Conservation (phyloP, 495 filamentous ascomycete genomes). For the Tuber borchii region DNA sequence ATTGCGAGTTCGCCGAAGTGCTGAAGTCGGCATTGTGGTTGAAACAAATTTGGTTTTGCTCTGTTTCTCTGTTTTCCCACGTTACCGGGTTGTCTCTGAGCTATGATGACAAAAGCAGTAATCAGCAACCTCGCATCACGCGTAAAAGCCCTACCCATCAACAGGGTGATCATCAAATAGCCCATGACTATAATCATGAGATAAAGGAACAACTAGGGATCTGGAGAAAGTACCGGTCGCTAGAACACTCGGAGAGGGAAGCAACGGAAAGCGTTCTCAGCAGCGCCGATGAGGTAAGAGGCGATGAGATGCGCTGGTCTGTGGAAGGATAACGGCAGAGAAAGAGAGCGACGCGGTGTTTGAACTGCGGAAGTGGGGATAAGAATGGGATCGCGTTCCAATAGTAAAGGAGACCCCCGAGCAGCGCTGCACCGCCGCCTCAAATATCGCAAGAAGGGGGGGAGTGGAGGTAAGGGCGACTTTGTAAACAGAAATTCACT, state of each 20-base stretch:
- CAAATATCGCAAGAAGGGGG: not conserved
- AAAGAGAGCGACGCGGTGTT: not conserved
- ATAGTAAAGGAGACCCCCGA: not conserved
- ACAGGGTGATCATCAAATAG: conserved; percentile 11
- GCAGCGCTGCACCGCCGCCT: not conserved
- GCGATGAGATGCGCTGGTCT: conserved; percentile 2
- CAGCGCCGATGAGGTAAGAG: not conserved
- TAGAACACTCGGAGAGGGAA: not conserved
- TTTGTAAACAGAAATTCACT: not conserved
- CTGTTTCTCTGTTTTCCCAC: conserved; percentile 6
- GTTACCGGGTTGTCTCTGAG: conserved; percentile 21
- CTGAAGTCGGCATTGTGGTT: conserved; percentile 36
- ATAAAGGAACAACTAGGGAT: not conserved
- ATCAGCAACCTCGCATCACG: conserved; percentile 38
- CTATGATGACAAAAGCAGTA: conserved; percentile 15
- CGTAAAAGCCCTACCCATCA: conserved; percentile 28
- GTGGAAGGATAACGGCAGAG: conserved; percentile 2
- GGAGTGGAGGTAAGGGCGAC: not conserved
- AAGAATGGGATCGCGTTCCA: not conserved
- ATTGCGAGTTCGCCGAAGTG: conserved; percentile 36
- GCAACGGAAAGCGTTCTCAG: not conserved
- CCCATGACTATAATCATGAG: not conserved
- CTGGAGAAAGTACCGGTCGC: conserved; percentile 1
- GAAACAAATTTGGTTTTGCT: conserved; percentile 2
- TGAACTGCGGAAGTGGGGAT: not conserved